These are phyloP conservation scores for Aspergillus saccharolyticus DNA, from an alignment of 495 filamentous ascomycete species.

Conservation along the genomic window DNA sequence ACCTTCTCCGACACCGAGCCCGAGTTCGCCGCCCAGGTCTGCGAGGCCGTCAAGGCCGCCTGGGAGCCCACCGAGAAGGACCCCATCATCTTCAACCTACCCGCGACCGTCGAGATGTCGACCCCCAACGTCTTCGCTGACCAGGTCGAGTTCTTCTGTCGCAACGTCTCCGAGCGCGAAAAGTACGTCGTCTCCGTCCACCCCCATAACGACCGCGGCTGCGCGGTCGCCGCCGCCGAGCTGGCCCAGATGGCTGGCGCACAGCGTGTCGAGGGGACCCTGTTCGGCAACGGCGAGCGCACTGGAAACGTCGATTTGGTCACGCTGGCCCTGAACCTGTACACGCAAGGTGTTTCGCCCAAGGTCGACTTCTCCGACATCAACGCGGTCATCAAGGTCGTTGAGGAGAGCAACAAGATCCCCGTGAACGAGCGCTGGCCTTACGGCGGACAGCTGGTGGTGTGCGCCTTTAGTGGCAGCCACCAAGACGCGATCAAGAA, in stretches of 20 bases:
- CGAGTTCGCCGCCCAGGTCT: slow-evolving; percentile 78
- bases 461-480: slow-evolving; percentile 83
- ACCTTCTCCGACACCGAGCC: slow-evolving; percentile 89
- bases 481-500: slow-evolving; percentile 99
- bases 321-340: slow-evolving; percentile 90
- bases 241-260: slow-evolving; percentile 97
- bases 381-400: slow-evolving; percentile 77
- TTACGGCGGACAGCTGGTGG: slow-evolving; percentile 85
- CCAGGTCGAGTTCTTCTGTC: slow-evolving; percentile 94
- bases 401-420: slow-evolving; percentile 92
- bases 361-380: slow-evolving; percentile 90
- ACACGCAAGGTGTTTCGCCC: slow-evolving; percentile 89
- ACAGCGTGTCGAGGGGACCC: slow-evolving; percentile 87
- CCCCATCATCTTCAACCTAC: slow-evolving; percentile 96
- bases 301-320: slow-evolving; percentile 97
- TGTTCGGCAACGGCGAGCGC: slow-evolving; percentile 94
- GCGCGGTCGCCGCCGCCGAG: slow-evolving; percentile 82
- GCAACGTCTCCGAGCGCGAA: slow-evolving; percentile 68
- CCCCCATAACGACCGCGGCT: slow-evolving; percentile 92
- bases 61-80: slow-evolving; percentile 81
- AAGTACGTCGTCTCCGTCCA: slow-evolving; percentile 83
- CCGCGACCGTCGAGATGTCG: slow-evolving; percentile 92
- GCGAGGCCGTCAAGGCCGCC: slow-evolving; percentile 91
- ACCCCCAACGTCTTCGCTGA: slow-evolving; percentile 97
- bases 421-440: slow-evolving; percentile 84